phyloP scores from a whole-genome alignment of 805 yeast species.

The Barnettozyma californica region DNA sequence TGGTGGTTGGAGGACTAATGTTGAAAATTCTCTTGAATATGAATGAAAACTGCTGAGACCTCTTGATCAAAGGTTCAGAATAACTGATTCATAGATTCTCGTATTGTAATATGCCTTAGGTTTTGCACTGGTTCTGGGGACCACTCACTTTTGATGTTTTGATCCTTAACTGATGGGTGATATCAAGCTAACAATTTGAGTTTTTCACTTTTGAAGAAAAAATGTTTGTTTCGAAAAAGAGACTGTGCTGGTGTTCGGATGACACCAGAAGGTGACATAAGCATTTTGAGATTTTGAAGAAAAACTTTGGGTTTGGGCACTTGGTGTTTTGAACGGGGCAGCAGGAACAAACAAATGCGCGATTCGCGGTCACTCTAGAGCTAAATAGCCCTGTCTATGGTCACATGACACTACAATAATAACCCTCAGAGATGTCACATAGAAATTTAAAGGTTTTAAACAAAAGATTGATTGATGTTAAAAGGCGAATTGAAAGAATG shows the following conservation, averaged over 20 bases:
- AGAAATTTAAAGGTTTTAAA: background rate
- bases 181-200: conserved; percentile 12
- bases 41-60: background rate
- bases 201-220: conserved; percentile 25
- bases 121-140: conserved; percentile 1
- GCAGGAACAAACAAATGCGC: background rate
- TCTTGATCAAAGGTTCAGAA: background rate
- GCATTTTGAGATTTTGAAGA: background rate
- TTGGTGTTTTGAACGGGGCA: conserved; percentile 6
- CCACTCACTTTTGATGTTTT: conserved; percentile 25
- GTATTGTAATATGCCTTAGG: conserved; percentile 1
- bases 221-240: conserved; percentile 18
- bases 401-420: background rate
- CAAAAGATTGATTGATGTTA: background rate
- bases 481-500: too few relatives aligned
- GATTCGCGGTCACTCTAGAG: background rate
- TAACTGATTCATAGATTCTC: background rate
- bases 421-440: background rate
- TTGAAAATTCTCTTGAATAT: background rate
- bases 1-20: background rate
- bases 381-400: background rate
- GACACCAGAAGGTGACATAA: conserved; percentile 1
- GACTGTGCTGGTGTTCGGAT: conserved; percentile 15
- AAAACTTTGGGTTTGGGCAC: background rate
- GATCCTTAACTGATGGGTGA: conserved; percentile 20